Evolutionary conservation across 1,284 basidiomycete genomes (phyloP), one percentile per base, ranked within the genome.

Genomic region (Ustilago nuda): DNA sequence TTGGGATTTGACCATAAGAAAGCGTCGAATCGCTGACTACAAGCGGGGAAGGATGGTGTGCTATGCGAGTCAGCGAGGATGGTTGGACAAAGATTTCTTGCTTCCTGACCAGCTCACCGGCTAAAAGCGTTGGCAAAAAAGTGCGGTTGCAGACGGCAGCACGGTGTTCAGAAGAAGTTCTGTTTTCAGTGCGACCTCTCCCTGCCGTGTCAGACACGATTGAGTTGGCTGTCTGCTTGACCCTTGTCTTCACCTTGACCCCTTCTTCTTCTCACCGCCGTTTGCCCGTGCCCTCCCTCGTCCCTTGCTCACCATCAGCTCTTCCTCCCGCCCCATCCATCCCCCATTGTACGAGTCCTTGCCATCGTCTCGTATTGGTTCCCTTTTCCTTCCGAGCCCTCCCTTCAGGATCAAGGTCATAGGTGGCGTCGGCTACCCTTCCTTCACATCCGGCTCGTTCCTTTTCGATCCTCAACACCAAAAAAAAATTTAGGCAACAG

Each of bases 101-200:
- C 69, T 72, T 72, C 60, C 63, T 72, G 66, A 72, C 66, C 60
- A 64, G 54, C 60, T 48, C 64, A 63, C 35, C 23, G 19, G 23
- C 56, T 27, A 27, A 27, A 32, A 54, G 50, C 56, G 56, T 33
- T 54, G 19, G 8, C 52, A 13, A 37, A 50, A 33, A 19, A 8
- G n/a, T 7, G 43, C n/a, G 13, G 8, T 15, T 45, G 19, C 17
- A 66, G 8, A 61, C 58, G 67, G 67, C 67, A 27, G 23, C 23
- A 3, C 23, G 3, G 23, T 27, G 23, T 27, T 27, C 23, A 27
- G 23, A 27, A 27, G 23, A 27, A 27, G 23, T 27, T 27, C 23
- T 27, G 61, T 56, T 46, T 23, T 15, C 17, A 27, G n/a, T 39
- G 36, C 35, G 32, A 13, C 27, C 46, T 32, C 27, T 50, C 37